Evolutionary conservation across 306 rosid genomes (phyloP).

Genomic region (Mimosa pudica): DNA sequence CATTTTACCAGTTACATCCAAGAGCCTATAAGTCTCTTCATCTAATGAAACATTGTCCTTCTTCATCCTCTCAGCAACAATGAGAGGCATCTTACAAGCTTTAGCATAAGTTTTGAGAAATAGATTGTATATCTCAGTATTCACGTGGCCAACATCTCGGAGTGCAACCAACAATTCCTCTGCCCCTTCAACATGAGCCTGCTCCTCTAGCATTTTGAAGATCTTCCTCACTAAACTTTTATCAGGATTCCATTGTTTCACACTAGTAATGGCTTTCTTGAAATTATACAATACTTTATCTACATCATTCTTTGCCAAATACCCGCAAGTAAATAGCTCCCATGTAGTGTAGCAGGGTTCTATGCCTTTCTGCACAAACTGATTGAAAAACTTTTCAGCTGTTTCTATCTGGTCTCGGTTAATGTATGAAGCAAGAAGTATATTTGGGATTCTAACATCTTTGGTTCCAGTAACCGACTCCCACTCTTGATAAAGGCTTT

Average conservation of each 20-base stretch:
- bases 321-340: slow-evolving; percentile 87
- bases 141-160: slow-evolving; percentile 62
- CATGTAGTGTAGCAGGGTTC: slow-evolving; percentile 72
- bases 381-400: slow-evolving; percentile 61
- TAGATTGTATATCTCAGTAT: slow-evolving; percentile 63
- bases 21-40: slow-evolving; percentile 70
- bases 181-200: slow-evolving; percentile 63
- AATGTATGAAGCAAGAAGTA: slow-evolving; percentile 24
- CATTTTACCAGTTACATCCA: slow-evolving; percentile 70
- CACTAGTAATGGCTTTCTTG: slow-evolving; percentile 65
- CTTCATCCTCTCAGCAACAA: slow-evolving; percentile 79
- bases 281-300: slow-evolving; percentile 61
- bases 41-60: slow-evolving; percentile 67
- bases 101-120: slow-evolving; percentile 65
- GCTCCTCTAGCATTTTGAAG: slow-evolving; percentile 58
- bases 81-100: slow-evolving; percentile 84
- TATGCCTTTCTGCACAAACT: slow-evolving; percentile 54
- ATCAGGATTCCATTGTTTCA: slow-evolving; percentile 66
- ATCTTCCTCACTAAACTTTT: slow-evolving; percentile 58
- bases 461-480: slow-evolving; percentile 67
- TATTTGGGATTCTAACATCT: slow-evolving; percentile 56
- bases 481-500: slow-evolving; percentile 78
- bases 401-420: slow-evolving; percentile 57
- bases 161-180: slow-evolving; percentile 67
- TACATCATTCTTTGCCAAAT: slow-evolving; percentile 54